These are phyloP conservation scores for Penicillium oxalicum DNA, from an alignment of 2,329 filamentous ascomycete species.

Conservation along the genomic window DNA sequence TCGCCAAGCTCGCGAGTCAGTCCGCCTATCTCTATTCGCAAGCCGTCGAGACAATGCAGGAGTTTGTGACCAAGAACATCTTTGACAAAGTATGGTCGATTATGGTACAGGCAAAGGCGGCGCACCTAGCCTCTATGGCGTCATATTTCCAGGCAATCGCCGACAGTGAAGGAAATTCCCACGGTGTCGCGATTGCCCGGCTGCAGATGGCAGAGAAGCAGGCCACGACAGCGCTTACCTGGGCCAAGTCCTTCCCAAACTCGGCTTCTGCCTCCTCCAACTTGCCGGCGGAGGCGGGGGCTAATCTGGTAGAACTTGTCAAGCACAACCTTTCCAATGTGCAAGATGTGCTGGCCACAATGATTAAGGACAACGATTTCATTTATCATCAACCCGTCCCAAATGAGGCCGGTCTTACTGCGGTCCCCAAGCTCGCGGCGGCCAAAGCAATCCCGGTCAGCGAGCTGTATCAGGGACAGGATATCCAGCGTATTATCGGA, in stretches of 20 bases:
- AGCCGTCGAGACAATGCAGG: conserved; percentile 81
- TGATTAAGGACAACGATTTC: conserved; percentile 92
- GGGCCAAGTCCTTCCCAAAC: conserved; percentile 72
- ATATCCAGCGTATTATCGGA: conserved; percentile 93
- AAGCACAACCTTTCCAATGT: conserved; percentile 76
- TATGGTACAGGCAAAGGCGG: conserved; percentile 66
- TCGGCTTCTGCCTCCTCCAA: conserved; percentile 77
- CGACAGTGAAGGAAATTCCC: conserved; percentile 81
- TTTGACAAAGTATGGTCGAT: conserved; percentile 93
- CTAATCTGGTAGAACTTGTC: conserved; percentile 68
- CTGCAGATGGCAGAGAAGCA: conserved; percentile 73
- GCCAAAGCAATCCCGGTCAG: conserved; percentile 96
- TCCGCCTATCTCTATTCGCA: conserved; percentile 83
- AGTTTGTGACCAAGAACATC: conserved; percentile 82
- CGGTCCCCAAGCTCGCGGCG: conserved; percentile 84
- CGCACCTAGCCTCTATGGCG: conserved; percentile 75
- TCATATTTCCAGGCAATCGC: conserved; percentile 91
- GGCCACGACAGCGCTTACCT: conserved; percentile 69
- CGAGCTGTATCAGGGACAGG: conserved; percentile 92
- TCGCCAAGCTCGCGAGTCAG: conserved; percentile 91
- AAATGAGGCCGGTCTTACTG: conserved; percentile 70
- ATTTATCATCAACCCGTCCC: conserved; percentile 95
- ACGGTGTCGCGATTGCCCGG: conserved; percentile 77
- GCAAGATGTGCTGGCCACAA: conserved; percentile 69
- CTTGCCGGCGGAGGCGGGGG: conserved; percentile 70